These are phyloP conservation scores for Ceratobasidium sp. DNA, from an alignment of 1,284 basidiomycete genomes.

Conservation along the genomic window DNA sequence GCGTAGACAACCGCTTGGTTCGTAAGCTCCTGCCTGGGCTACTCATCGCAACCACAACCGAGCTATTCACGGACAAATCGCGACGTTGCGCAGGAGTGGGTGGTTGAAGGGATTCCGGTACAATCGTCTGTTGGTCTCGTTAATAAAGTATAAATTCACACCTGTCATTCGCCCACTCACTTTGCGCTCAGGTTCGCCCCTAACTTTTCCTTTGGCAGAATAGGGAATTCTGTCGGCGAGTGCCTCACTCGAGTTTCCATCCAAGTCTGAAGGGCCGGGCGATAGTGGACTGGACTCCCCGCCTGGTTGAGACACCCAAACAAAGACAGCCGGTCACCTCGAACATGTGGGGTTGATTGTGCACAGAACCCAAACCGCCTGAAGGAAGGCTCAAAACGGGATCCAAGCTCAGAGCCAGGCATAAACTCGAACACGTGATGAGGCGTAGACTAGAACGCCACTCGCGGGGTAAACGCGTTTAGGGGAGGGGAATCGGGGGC, in stretches of 20 bases:
- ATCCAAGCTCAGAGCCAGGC: slow-evolving; percentile 14
- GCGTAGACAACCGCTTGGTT: slow-evolving; percentile 25
- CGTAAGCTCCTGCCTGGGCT: slow-evolving; percentile 27
- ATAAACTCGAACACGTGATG: not conserved
- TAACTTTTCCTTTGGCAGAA: not conserved
- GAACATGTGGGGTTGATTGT: slow-evolving; percentile 30
- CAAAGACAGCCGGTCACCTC: slow-evolving; percentile 14
- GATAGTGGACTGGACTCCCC: not conserved
- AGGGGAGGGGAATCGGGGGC: not conserved
- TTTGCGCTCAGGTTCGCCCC: not conserved
- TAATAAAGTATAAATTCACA: not conserved
- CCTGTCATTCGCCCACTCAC: not conserved
- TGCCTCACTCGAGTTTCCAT: not conserved
- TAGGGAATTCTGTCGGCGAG: not conserved
- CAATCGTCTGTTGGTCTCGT: not conserved
- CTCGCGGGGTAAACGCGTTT: not conserved
- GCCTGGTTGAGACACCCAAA: slow-evolving; percentile 3
- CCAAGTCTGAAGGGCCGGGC: not conserved
- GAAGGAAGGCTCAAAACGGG: not conserved
- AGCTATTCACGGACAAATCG: slow-evolving; percentile 15
- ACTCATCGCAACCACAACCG: slow-evolving; percentile 1
- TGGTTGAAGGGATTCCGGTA: slow-evolving; percentile 2
- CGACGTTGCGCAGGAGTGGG: not conserved
- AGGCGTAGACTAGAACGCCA: not conserved
- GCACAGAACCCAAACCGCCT: slow-evolving; percentile 2